Conservation (phyloP, 805 yeast species). For the Maudiozyma bulderi region DNA sequence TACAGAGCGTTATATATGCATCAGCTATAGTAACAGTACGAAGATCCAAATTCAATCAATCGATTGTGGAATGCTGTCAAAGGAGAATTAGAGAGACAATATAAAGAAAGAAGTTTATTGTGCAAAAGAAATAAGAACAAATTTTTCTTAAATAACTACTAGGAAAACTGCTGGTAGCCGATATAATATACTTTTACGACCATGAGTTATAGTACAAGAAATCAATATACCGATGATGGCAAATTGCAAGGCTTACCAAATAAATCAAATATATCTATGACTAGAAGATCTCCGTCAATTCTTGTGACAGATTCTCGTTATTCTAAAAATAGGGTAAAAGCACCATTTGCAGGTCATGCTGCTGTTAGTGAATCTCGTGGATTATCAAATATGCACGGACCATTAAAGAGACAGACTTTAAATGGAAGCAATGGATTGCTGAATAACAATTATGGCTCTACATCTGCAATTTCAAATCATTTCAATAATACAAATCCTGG, state of each 20-base stretch:
- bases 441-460: not conserved
- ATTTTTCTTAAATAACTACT: no score
- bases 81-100: no score
- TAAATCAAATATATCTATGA: constrained; percentile 8
- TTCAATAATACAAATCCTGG: not conserved
- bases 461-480: not conserved
- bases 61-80: no score
- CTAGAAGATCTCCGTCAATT: constrained; percentile 87
- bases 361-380: constrained; percentile 11
- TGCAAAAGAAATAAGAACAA: no score
- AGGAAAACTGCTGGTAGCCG: no score
- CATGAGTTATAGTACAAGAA: not conserved
- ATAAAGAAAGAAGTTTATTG: no score
- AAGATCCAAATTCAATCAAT: no score
- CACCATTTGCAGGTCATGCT: constrained; percentile 70
- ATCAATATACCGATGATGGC: not conserved
- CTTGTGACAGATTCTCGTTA: constrained; percentile 83
- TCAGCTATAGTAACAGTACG: no score
- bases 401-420: not conserved
- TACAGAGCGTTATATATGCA: no score
- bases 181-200: no score
- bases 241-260: not conserved
- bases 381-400: not conserved
- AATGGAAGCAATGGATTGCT: not conserved
- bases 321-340: constrained; percentile 40